These are phyloP conservation scores for Dothidotthia symphoricarpi DNA, from an alignment of 2,329 filamentous ascomycete species.

Conservation along the genomic window DNA sequence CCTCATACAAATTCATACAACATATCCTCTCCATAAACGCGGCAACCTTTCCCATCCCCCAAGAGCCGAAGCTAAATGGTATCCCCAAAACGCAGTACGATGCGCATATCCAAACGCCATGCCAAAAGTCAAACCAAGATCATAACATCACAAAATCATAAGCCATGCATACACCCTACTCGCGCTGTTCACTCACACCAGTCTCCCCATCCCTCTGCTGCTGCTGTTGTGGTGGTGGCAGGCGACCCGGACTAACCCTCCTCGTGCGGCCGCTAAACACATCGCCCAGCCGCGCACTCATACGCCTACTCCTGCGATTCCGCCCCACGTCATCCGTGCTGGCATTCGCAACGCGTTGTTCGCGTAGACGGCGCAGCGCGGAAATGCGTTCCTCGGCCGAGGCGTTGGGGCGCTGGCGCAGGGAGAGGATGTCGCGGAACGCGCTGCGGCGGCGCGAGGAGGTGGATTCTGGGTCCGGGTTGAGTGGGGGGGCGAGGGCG, in stretches of 20 bases:
- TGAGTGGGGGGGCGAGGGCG: slow-evolving; percentile 32
- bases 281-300: slow-evolving; percentile 27
- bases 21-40: too few relatives aligned
- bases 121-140: too few relatives aligned
- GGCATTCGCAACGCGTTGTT: slow-evolving; percentile 22
- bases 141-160: too few relatives aligned
- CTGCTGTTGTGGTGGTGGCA: background rate
- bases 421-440: slow-evolving; percentile 43
- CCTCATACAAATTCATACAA: too few relatives aligned
- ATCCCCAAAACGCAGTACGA: too few relatives aligned
- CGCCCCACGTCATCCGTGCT: slow-evolving; percentile 21
- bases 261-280: slow-evolving; percentile 25
- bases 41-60: too few relatives aligned
- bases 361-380: slow-evolving; percentile 42
- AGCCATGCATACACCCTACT: background rate
- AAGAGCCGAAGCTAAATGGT: too few relatives aligned
- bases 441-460: slow-evolving; percentile 35
- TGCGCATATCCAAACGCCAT: too few relatives aligned
- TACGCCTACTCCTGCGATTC: slow-evolving; percentile 23
- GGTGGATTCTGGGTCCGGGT: slow-evolving; percentile 23
- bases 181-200: background rate
- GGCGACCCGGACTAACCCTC: slow-evolving; percentile 8
- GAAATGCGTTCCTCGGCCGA: slow-evolving; percentile 46
- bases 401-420: slow-evolving; percentile 42
- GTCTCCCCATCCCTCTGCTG: too few relatives aligned